These are phyloP conservation scores for Suillus occidentalis DNA, from an alignment of 768 basidiomycete genomes.

Conservation along the genomic window DNA sequence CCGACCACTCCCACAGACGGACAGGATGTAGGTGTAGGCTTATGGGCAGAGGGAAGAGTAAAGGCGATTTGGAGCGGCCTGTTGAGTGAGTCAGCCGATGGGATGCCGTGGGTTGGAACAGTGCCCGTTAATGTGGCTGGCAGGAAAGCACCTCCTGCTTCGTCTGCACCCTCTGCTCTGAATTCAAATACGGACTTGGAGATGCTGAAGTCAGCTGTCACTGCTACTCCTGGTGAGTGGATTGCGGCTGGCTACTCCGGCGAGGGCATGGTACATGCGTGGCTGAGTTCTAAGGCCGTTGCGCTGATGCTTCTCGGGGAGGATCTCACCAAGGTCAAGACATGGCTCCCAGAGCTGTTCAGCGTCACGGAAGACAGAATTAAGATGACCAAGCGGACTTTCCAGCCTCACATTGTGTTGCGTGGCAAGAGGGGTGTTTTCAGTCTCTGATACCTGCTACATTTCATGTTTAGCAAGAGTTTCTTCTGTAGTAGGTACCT, in stretches of 20 bases:
- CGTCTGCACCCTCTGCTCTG: neutral
- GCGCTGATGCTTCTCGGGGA: slow-evolving; percentile 57
- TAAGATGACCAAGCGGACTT: neutral
- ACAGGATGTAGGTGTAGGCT: slow-evolving; percentile 15
- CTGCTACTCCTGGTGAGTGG: slow-evolving; percentile 60
- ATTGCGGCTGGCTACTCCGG: slow-evolving; percentile 69
- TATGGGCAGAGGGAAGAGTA: slow-evolving; percentile 46
- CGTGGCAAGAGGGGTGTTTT: slow-evolving; percentile 3
- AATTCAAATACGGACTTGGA: neutral
- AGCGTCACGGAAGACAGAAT: neutral
- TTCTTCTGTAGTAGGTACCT: neutral
- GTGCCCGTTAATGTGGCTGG: slow-evolving; percentile 51
- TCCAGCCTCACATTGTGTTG: neutral
- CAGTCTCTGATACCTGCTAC: neutral
- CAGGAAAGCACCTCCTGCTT: slow-evolving; percentile 27
- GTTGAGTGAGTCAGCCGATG: slow-evolving; percentile 59
- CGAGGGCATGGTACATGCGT: slow-evolving; percentile 74
- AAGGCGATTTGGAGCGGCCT: slow-evolving; percentile 67
- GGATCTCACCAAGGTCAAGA: slow-evolving; percentile 19
- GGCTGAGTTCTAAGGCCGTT: slow-evolving; percentile 59
- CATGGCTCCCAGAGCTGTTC: neutral
- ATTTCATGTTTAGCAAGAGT: neutral
- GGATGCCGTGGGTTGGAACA: slow-evolving; percentile 69
- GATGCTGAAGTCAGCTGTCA: neutral
- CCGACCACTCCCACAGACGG: slow-evolving; percentile 15